Evolutionary conservation across 352 stramenopile species (phyloP).

Genomic region (Globisporangium acanthophoron): DNA sequence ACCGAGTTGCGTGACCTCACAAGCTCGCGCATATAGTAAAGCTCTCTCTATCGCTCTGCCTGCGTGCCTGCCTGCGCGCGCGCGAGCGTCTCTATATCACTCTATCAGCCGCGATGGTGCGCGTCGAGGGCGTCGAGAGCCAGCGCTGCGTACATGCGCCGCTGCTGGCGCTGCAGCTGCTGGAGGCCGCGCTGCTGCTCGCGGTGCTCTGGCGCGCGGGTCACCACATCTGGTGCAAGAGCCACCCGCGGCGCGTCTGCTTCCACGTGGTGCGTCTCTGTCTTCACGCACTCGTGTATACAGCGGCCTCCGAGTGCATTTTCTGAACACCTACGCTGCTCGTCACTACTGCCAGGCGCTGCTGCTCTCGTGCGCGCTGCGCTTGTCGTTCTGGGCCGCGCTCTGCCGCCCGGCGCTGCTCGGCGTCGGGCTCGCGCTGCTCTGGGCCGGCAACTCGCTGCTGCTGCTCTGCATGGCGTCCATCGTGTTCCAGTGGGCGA

Average conservation of each 20-base stretch:
- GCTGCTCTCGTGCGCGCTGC: slow-evolving; percentile 31
- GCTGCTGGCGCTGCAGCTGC: slow-evolving; percentile 39
- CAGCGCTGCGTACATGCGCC: slow-evolving; percentile 36
- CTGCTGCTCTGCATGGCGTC: slow-evolving; percentile 58
- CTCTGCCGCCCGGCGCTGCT: slow-evolving; percentile 30
- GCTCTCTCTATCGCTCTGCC: too few species aligned
- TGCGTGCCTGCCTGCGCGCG: neutral
- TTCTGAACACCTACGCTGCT: too few species aligned
- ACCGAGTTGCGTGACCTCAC: too few species aligned
- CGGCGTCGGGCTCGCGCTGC: slow-evolving; percentile 25
- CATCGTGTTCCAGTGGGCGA: slow-evolving; percentile 68
- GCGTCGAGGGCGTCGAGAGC: slow-evolving; percentile 19
- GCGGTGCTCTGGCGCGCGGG: slow-evolving; percentile 48
- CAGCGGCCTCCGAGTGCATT: too few species aligned
- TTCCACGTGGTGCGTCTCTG: slow-evolving; percentile 43
- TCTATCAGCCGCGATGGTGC: slow-evolving; percentile 24
- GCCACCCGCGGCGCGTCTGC: slow-evolving; percentile 46
- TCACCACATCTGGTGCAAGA: slow-evolving; percentile 61
- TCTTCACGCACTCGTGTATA: too few species aligned
- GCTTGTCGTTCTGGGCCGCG: slow-evolving; percentile 37
- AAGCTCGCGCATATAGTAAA: too few species aligned
- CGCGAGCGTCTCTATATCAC: neutral
- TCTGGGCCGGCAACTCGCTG: slow-evolving; percentile 61
- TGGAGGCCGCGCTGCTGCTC: slow-evolving; percentile 33
- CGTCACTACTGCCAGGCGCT: slow-evolving; percentile 20